A percentile compares a stretch with the other conserved stretches of the same genome.
Conservation (phyloP, 768 basidiomycete species). For the Russula sp. region DNA sequence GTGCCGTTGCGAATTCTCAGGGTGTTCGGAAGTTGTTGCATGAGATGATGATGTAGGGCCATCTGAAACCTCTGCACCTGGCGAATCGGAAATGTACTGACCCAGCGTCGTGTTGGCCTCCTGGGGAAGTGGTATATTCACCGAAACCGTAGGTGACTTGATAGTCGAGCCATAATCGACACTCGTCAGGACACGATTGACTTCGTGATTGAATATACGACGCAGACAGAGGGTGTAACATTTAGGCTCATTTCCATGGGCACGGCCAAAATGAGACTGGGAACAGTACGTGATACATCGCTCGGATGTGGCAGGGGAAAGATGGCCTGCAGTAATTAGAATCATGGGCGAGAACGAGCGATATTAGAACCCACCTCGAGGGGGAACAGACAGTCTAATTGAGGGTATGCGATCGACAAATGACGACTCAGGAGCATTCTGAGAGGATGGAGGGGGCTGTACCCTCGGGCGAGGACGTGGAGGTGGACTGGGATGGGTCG, state of each 20-base stretch:
- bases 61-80: constrained; percentile 13
- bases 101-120: constrained; percentile 30
- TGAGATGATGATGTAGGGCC: constrained; percentile 16
- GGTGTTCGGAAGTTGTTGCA: constrained; percentile 15
- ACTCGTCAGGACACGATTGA: constrained; percentile 32
- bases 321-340: constrained; percentile 28
- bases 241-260: constrained; percentile 36
- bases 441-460: constrained; percentile 23
- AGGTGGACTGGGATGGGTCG: constrained; percentile 8
- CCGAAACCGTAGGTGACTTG: constrained; percentile 23
- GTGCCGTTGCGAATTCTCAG: constrained; percentile 45
- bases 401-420: constrained; percentile 27
- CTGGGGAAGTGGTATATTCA: constrained; percentile 24
- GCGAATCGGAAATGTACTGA: constrained; percentile 35
- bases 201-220: constrained; percentile 39
- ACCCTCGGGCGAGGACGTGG: constrained; percentile 13
- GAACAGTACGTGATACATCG: constrained; percentile 41
- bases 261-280: constrained; percentile 36
- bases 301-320: constrained; percentile 38
- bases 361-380: constrained; percentile 14
- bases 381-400: constrained; percentile 25
- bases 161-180: constrained; percentile 23
- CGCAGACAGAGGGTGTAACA: constrained; percentile 42
- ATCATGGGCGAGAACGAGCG: background rate
- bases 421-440: constrained; percentile 17